Base-by-base conservation (phyloP, 495 filamentous ascomycete genomes). In the Bacidia gigantensis region DNA sequence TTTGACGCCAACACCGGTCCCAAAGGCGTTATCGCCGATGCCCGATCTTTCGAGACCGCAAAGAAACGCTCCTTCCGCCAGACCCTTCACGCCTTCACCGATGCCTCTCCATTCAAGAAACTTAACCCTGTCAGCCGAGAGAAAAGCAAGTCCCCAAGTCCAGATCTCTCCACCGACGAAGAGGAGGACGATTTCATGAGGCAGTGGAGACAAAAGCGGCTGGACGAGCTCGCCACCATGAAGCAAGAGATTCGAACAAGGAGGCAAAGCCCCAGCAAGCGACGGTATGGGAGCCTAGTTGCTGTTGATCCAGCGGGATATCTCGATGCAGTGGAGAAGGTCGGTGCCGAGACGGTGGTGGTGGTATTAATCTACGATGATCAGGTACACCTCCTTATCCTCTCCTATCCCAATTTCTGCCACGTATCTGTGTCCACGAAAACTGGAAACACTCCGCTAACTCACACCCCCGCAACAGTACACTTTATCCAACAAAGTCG, bases 11-110 rank as follows among this genome's bases (percentile, higher is more conserved):
- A 92, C 60, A 93, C 93, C n/a, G 92, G 92, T 23, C 93, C 95
- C 51, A 97, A 97, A 70, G 92, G 92, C 58, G 92, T 98, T 65
- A 96, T 98, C 55, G 89, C 93, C 57, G 92, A 98, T 62, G 92
- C 92, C 22, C 79, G 86, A 56, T 82, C 86, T 49, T 97, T 89
- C 62, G 89, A 96, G 67, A 78, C 81, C 49, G 87, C 89, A 11
- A 80, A 80, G 48, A 83, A 82, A 58, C 73, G 69, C 56, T 84
- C 77, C 46, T 74, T 76, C 63, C 73, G 74, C 26, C 60, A 63
- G 42, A 76, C 74, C 17, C 61, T 77, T 24, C 66, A 71, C 41
- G 61, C 59, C 53, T 62, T 60, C 41, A 25, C 47, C 26, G 47
- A 50, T 32, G 62, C 69, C 11, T 55, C 57, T 53, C 51, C 25